Percentiles rank a stretch among this genome's conserved stretches.
Conservation (phyloP, 2,329 filamentous ascomycete genomes). For the Catunica adiposa region DNA sequence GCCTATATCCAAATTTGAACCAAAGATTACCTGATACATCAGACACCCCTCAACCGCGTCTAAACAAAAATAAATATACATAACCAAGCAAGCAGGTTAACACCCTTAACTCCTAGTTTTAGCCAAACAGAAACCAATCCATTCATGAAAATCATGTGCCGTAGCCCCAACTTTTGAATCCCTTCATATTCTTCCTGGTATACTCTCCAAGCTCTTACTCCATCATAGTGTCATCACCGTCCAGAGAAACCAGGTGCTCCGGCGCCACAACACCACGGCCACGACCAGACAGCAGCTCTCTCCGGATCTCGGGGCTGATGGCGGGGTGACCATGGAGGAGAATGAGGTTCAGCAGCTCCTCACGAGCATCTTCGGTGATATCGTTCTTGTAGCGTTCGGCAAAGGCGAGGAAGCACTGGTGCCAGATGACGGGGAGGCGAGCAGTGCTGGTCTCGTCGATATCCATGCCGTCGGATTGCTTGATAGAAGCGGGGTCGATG, state of each 20-base stretch:
- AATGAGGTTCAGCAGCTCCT: conserved; percentile 75
- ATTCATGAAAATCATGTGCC: conserved; percentile 14
- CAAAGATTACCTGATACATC: not conserved
- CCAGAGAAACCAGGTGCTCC: conserved; percentile 32
- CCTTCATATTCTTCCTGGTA: not conserved
- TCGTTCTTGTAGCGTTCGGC: conserved; percentile 90
- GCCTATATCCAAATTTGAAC: not conserved
- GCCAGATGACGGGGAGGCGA: conserved; percentile 86
- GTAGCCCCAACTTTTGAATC: conserved; percentile 10
- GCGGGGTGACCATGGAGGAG: conserved; percentile 69
- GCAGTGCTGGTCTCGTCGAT: conserved; percentile 35
- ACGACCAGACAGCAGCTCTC: conserved; percentile 74
- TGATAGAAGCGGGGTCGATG: conserved; percentile 41
- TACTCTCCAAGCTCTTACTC: not conserved
- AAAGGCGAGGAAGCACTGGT: conserved; percentile 83
- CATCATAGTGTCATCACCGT: conserved; percentile 88
- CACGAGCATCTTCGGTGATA: conserved; percentile 86
- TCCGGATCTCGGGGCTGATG: conserved; percentile 80
- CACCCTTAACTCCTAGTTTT: conserved; percentile 12
- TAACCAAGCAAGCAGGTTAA: not conserved
- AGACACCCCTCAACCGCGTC: not conserved
- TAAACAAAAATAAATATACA: not conserved
- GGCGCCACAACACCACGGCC: conserved; percentile 53
- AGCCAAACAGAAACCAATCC: conserved; percentile 11
- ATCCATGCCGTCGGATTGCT: conserved; percentile 32